Conservation (phyloP, 2,329 filamentous ascomycete genomes). For the Lasiodiplodia citricola region DNA sequence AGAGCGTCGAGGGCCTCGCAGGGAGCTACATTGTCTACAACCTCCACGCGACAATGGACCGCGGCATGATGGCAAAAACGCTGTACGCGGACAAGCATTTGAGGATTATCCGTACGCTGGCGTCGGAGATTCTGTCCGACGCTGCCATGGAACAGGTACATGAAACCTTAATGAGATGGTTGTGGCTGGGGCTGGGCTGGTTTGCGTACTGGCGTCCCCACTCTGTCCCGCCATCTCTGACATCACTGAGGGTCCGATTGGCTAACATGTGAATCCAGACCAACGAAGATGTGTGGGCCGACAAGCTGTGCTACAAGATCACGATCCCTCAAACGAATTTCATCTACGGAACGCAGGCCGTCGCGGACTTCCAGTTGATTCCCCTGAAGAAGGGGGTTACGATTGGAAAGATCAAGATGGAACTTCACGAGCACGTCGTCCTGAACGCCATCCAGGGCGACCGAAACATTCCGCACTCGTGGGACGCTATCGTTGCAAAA, state of each 20-base stretch:
- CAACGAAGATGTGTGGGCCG: constrained; percentile 96
- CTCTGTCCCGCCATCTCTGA: background rate
- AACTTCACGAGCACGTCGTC: constrained; percentile 72
- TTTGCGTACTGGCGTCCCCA: background rate
- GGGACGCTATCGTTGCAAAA: constrained; percentile 37
- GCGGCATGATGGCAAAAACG: constrained; percentile 88
- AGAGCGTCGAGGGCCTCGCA: constrained; percentile 88
- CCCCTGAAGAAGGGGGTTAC: constrained; percentile 87
- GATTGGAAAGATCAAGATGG: constrained; percentile 80
- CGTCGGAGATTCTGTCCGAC: constrained; percentile 72
- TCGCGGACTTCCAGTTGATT: constrained; percentile 83
- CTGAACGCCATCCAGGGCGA: constrained; percentile 41
- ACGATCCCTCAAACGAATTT: constrained; percentile 92
- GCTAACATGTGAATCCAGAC: constrained; percentile 50
- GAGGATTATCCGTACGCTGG: constrained; percentile 55
- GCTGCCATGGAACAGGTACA: constrained; percentile 49
- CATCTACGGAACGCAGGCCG: constrained; percentile 86
- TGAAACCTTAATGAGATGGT: background rate
- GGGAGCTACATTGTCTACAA: constrained; percentile 90
- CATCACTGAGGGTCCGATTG: background rate
- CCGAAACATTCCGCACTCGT: constrained; percentile 34
- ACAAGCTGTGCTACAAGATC: constrained; percentile 96
- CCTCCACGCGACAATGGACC: constrained; percentile 85
- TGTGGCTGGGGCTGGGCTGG: background rate
- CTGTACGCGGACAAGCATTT: constrained; percentile 74